phyloP scores from a whole-genome alignment of 306 rosid genomes.

The Medicago lupulina region DNA sequence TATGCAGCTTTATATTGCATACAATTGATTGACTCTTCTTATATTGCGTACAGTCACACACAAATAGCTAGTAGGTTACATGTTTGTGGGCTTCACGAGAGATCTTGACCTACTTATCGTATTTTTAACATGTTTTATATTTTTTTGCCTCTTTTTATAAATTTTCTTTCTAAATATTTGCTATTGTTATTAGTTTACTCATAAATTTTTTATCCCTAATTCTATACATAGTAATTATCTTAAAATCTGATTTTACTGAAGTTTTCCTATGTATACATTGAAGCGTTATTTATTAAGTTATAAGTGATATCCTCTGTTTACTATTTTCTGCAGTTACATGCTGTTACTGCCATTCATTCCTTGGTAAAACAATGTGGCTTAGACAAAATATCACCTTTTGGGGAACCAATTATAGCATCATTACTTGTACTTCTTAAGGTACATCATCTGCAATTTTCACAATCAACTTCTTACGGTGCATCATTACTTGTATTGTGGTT shows the following conservation, averaged over 20 bases:
- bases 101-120: neutral
- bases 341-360: neutral
- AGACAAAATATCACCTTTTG: neutral
- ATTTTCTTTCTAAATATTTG: neutral
- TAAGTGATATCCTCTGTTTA: neutral
- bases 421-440: conserved; percentile 39
- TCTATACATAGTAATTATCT: neutral
- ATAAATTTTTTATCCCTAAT: neutral
- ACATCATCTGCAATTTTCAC: conserved; percentile 6
- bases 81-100: neutral
- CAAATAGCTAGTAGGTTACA: neutral
- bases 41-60: neutral
- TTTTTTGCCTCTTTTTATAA: neutral
- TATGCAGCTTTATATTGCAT: neutral
- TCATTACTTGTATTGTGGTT: neutral
- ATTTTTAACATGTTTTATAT: neutral
- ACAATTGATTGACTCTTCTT: conserved; percentile 1
- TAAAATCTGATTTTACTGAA: neutral
- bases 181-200: neutral
- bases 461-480: neutral
- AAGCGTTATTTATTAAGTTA: conserved; percentile 5
- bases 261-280: neutral
- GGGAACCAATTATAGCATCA: neutral
- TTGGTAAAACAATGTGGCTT: conserved; percentile 5
- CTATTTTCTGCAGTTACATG: conserved; percentile 26